phyloP scores from a whole-genome alignment of 1,139 yeast genomes.

The Yamadazyma jaroonii region DNA sequence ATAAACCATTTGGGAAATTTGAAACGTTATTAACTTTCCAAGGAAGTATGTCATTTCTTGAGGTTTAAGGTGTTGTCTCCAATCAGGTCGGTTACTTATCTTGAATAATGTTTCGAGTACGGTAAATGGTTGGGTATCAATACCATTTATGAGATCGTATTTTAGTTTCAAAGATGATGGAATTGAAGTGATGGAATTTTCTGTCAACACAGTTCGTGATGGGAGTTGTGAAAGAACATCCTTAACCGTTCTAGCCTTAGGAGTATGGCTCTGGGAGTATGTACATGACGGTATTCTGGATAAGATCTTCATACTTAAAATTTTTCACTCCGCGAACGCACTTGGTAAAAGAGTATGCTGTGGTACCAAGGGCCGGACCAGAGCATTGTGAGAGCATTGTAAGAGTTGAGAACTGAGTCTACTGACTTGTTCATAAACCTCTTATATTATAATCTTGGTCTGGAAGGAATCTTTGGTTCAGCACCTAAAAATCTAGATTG shows the following conservation, averaged over 20 bases:
- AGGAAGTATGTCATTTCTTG: background rate
- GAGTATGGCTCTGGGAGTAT: too few relatives aligned
- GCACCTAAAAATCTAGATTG: conserved; percentile 46
- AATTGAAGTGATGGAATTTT: background rate
- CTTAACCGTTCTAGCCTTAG: too few relatives aligned
- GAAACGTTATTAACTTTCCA: background rate
- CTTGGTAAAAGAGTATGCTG: too few relatives aligned
- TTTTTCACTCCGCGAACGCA: too few relatives aligned
- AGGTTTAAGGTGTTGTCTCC: background rate
- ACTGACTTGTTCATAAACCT: too few relatives aligned
- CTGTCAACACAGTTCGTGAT: background rate
- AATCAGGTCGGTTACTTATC: background rate
- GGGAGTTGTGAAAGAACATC: background rate
- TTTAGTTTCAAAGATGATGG: background rate
- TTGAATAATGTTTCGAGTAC: background rate
- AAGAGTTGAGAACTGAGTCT: too few relatives aligned
- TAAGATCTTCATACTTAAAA: too few relatives aligned
- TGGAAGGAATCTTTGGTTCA: conserved; percentile 1
- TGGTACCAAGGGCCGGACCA: too few relatives aligned
- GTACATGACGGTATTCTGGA: too few relatives aligned
- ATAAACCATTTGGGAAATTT: background rate
- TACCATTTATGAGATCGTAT: background rate
- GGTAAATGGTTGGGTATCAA: background rate
- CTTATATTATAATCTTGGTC: conserved; percentile 7
- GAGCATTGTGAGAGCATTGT: too few relatives aligned